phyloP scores from a whole-genome alignment of 73 alveolate species.

The Stentor coeruleus region DNA sequence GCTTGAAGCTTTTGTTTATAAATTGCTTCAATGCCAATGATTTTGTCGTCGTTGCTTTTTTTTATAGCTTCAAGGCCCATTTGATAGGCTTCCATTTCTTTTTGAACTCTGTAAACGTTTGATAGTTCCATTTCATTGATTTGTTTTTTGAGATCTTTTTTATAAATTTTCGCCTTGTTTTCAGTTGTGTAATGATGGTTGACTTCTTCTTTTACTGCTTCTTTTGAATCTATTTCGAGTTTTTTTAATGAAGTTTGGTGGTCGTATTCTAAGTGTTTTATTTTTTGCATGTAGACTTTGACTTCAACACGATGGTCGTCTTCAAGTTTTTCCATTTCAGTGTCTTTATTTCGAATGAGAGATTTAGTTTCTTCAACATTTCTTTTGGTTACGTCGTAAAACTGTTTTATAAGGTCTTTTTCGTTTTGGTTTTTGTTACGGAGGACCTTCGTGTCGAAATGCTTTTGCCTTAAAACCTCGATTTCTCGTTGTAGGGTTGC shows the following conservation, averaged over 20 bases:
- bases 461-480: conserved; percentile 56
- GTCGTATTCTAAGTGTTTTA: conserved; percentile 91
- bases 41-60: too few species aligned
- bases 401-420: conserved; percentile 87
- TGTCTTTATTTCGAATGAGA: conserved; percentile 69
- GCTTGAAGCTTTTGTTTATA: conserved; percentile 67
- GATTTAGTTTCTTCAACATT: conserved; percentile 72
- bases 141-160: conserved; percentile 69
- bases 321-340: conserved; percentile 73
- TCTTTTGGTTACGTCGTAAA: conserved; percentile 67
- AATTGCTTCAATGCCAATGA: too few species aligned
- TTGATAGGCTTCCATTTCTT: too few species aligned
- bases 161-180: conserved; percentile 71
- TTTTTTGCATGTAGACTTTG: conserved; percentile 85
- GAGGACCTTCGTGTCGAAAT: conserved; percentile 69
- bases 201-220: conserved; percentile 71
- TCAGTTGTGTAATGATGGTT: conserved; percentile 66
- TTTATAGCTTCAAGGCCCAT: too few species aligned
- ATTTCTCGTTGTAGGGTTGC: conserved; percentile 42
- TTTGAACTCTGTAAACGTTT: conserved; percentile 64
- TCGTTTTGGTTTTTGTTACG: conserved; percentile 86
- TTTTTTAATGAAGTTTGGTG: conserved; percentile 68
- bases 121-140: conserved; percentile 64
- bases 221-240: conserved; percentile 69
- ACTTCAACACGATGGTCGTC: conserved; percentile 79